These are phyloP conservation scores for Stachybotrys chartarum DNA, from an alignment of 2,329 filamentous ascomycete genomes.

Conservation along the genomic window DNA sequence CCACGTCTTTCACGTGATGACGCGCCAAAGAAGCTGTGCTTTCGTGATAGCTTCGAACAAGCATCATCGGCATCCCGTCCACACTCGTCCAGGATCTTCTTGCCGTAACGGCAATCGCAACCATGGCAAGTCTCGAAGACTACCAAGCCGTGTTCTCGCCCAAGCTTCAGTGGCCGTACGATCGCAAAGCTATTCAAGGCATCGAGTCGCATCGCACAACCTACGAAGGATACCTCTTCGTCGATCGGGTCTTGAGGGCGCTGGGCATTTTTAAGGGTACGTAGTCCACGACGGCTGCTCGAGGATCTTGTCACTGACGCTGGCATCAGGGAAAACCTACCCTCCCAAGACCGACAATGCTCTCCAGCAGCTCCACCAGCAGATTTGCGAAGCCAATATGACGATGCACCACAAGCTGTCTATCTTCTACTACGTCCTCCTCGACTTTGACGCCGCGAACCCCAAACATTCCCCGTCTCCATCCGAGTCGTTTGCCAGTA, in stretches of 20 bases:
- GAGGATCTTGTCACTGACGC: neutral
- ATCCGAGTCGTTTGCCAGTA: slow-evolving; percentile 50
- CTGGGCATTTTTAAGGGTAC: slow-evolving; percentile 64
- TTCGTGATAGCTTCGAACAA: slow-evolving; percentile 15
- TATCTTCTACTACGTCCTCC: slow-evolving; percentile 75
- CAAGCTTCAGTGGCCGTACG: slow-evolving; percentile 54
- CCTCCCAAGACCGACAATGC: slow-evolving; percentile 64
- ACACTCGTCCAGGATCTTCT: neutral
- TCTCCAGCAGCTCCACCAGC: slow-evolving; percentile 62
- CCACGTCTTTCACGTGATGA: slow-evolving; percentile 11
- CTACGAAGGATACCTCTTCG: slow-evolving; percentile 66
- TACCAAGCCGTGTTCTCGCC: slow-evolving; percentile 63
- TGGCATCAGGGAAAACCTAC: slow-evolving; percentile 54
- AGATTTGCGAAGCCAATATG: slow-evolving; percentile 57
- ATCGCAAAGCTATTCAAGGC: slow-evolving; percentile 50
- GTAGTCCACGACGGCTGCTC: neutral
- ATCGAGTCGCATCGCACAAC: slow-evolving; percentile 61
- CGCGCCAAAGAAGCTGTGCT: slow-evolving; percentile 8
- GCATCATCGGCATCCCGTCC: neutral
- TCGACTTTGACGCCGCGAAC: slow-evolving; percentile 58
- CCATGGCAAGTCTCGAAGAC: slow-evolving; percentile 58
- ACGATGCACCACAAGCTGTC: slow-evolving; percentile 74
- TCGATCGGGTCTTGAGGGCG: slow-evolving; percentile 67
- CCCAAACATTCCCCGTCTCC: slow-evolving; percentile 35
- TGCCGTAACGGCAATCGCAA: slow-evolving; percentile 2